Base-by-base conservation (phyloP, 116 monocot genomes). In the Zostera marina region DNA sequence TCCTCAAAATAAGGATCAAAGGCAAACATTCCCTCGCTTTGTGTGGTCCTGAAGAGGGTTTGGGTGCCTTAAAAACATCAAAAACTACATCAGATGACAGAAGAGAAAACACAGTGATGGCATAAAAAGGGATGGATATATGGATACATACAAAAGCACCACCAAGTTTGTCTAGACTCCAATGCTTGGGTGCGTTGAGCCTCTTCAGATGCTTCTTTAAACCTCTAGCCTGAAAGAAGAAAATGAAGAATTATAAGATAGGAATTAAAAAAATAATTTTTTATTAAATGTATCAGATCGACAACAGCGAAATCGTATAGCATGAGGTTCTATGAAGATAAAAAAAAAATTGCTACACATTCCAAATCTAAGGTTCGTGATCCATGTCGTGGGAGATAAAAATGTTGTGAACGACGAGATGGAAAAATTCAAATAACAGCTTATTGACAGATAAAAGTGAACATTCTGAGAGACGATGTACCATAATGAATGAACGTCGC, bases 21-120 rank as follows among this genome's bases (percentile, higher is more conserved):
- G 86, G 78, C 26, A 86, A 60, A 25, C 86, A 86, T 44, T 85
- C 85, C 57, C 81, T 78, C 13, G 70, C 80, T 64, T 80, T 85
- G 70, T 85, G 85, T 39, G 85, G 85, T 23, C 85, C 85, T 22
- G 85, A 85, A 47, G 85, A 85, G 23, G 85, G 81, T 25, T 85
- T 85, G 44, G 81, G 85, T 9, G 85, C 85, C 84, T 84, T 20
- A 58, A 47, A n/a, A 8, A 23, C 2, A 14, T 54, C 9, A 61
- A 32, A 14, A 41, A n/a, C 54, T 11, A 8, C n/a, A 63, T 7
- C 23, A 22, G 9, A 53, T 42, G 3, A 54, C 9, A 23, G 22
- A 25, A 0, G 20, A 54, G 11, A 0, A 25, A 11, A 25, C 54
- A 25, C 12, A 11, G 8, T 13, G 4, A 10, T 7, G 11, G 5